phyloP scores from a whole-genome alignment of 768 basidiomycete genomes.

The Mrakia gelida region DNA sequence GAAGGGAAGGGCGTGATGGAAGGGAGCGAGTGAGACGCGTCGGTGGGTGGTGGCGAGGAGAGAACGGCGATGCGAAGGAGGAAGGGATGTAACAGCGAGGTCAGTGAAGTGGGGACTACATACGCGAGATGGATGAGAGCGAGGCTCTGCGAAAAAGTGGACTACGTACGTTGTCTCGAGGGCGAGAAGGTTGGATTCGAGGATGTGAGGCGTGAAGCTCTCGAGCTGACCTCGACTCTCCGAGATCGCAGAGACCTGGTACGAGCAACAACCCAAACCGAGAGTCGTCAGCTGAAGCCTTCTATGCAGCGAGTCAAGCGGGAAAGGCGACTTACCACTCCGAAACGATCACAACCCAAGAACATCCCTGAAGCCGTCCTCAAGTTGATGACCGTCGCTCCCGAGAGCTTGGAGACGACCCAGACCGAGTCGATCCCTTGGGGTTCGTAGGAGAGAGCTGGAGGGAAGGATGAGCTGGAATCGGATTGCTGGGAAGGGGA shows the following conservation, averaged over 20 bases:
- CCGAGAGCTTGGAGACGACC: conserved; percentile 82
- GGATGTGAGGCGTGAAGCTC: conserved; percentile 76
- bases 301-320: neutral
- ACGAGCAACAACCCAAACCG: neutral
- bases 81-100: neutral
- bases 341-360: conserved; percentile 79
- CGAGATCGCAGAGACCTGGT: conserved; percentile 23
- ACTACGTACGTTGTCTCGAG: conserved; percentile 28
- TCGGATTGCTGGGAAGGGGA: conserved; percentile 1
- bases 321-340: conserved; percentile 73
- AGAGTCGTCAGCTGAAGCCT: neutral
- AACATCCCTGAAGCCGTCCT: conserved; percentile 77
- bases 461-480: neutral
- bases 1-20: conserved; percentile 41
- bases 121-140: neutral
- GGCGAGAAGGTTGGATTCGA: conserved; percentile 56
- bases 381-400: conserved; percentile 76
- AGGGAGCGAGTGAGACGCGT: neutral
- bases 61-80: neutral
- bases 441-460: conserved; percentile 47
- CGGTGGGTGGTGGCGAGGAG: no score
- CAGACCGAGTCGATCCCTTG: conserved; percentile 83
- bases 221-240: conserved; percentile 91
- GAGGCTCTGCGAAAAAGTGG: no score
- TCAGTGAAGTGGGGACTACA: neutral